These are phyloP conservation scores for Scutellaria barbata DNA, from an alignment of 257 asterid species.

Conservation along the genomic window DNA sequence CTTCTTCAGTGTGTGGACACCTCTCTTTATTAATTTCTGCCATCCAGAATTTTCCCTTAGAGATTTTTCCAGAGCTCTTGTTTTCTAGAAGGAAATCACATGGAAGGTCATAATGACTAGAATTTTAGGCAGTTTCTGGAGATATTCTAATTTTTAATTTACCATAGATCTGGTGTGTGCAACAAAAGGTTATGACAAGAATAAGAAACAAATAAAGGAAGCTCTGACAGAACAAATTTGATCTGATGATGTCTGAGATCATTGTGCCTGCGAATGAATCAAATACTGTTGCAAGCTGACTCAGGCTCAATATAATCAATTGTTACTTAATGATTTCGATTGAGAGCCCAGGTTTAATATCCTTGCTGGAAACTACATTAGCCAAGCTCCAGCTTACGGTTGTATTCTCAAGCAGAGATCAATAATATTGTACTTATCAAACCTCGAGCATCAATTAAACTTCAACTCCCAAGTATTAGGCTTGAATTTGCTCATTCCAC, in stretches of 20 bases:
- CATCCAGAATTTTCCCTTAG: conserved; percentile 64
- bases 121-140: conserved; percentile 13
- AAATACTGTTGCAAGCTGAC: neutral
- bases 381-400: conserved; percentile 1
- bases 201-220: neutral
- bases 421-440: neutral
- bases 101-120: conserved; percentile 2
- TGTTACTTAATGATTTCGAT: neutral
- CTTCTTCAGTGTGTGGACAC: conserved; percentile 79
- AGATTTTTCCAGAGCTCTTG: conserved; percentile 55
- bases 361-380: neutral
- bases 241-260: conserved; percentile 19
- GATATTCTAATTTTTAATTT: conserved; percentile 13
- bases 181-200: neutral
- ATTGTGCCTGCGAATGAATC: conserved; percentile 9
- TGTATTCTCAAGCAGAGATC: neutral
- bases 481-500: neutral
- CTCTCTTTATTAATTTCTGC: conserved; percentile 83
- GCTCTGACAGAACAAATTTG: conserved; percentile 3
- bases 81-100: conserved; percentile 50
- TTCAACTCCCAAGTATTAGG: neutral
- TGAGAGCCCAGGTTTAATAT: neutral
- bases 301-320: neutral
- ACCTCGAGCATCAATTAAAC: neutral
- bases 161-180: neutral